Evolutionary conservation across 768 basidiomycete genomes (phyloP).

Genomic region (Tulasnella sp.): DNA sequence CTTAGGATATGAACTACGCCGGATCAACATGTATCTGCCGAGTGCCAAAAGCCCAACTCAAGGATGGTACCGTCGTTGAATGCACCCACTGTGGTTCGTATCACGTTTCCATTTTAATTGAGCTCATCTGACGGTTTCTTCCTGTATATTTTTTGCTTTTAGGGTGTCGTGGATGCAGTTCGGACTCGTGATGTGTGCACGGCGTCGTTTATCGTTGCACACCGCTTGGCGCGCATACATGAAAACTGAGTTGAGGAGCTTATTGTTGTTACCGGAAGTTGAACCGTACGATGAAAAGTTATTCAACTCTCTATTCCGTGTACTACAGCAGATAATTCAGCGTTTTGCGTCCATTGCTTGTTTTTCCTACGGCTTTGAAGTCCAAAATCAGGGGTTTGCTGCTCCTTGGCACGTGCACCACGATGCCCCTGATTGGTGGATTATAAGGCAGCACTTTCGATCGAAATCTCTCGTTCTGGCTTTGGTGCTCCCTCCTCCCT

Average conservation of each 20-base stretch:
- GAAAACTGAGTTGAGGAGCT: neutral
- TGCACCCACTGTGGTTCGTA: constrained; percentile 92
- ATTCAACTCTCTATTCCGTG: neutral
- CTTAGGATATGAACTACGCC: constrained; percentile 97
- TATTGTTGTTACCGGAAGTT: neutral
- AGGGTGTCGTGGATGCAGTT: constrained; percentile 90
- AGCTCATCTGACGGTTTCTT: neutral
- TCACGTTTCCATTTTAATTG: neutral
- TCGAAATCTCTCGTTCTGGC: neutral
- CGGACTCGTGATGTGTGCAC: constrained; percentile 47
- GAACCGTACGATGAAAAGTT: neutral
- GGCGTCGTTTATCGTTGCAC: neutral
- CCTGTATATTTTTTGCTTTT: neutral
- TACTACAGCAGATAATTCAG: neutral
- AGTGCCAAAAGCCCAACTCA: constrained; percentile 89
- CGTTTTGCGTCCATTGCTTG: neutral
- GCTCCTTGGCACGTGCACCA: neutral
- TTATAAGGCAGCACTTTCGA: neutral
- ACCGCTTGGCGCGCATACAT: neutral
- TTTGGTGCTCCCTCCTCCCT: neutral
- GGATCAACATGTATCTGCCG: constrained; percentile 97
- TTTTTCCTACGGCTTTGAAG: neutral
- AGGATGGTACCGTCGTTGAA: constrained; percentile 83
- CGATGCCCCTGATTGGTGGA: neutral
- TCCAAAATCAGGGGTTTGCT: neutral